Base-by-base conservation (phyloP, 179 eudicot genomes). In the Actinidia arguta region DNA sequence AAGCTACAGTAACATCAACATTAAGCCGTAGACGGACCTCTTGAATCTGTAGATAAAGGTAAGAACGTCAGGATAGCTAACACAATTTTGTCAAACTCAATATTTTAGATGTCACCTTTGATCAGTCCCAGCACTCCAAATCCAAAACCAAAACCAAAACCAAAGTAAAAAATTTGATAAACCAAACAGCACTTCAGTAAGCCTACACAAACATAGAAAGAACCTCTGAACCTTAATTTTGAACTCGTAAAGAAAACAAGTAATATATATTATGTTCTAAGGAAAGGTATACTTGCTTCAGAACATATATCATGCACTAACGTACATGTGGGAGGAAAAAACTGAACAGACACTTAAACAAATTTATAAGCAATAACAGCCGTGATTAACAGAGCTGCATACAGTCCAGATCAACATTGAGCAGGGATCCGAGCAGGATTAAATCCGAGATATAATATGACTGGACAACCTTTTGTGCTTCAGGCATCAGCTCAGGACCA, bases 21-120 rank as follows among this genome's bases (percentile, higher is more conserved):
- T 90, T 90, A 31, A 90, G 90, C 81, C 92, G 85, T 80, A 80
- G 78, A 0, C 90, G 86, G 20, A 90, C 88, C 82, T 90, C 92
- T 68, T 90, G 70, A 64, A 86, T 87, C 92, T 90, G 87, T 42
- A 82, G 67, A 51, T 47, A 82, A 58, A 80, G 51, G 80, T 39
- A 64, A 80, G 52, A 20, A 58, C 44, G 8, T 42, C 46, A 55
- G 16, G 52, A 59, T 68, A 14, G 44, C 76, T 71, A 69, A 55
- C 31, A 66, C 12, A 63, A 79, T 51, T 12, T 31, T 17, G 13
- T 48, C 16, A 24, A 24, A 56, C 70, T 22, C 20, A 46, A 48
- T 55, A 16, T 36, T 12, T 17, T 27, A 14, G 25, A 80, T 8
- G 39, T n/a, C 12, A 16, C 31, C 46, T 36, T 31, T 66, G 51